Evolutionary conservation across 163 green algal genomes (phyloP).

Genomic region (Picocystis sp.): DNA sequence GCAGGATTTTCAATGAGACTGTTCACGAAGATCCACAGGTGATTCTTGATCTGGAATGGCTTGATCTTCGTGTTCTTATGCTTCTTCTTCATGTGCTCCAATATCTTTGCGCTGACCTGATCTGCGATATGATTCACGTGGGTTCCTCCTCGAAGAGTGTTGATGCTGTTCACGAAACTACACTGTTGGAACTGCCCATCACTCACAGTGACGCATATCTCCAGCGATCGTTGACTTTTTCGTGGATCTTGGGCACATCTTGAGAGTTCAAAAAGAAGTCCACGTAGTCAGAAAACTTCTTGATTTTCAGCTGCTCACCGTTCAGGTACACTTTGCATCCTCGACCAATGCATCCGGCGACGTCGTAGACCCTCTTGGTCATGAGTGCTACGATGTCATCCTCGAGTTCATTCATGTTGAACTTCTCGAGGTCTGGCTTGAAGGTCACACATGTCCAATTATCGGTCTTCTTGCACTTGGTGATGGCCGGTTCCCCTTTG

Average conservation of each 20-base stretch:
- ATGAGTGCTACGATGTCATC: conserved; percentile 81
- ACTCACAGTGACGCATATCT: conserved; percentile 39
- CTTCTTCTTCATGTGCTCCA: conserved; percentile 84
- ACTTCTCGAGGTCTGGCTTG: conserved; percentile 86
- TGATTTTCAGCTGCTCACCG: conserved; percentile 60
- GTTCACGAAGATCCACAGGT: conserved; percentile 98
- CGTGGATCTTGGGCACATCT: conserved; percentile 51
- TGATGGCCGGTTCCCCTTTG: conserved; percentile 69
- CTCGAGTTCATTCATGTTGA: conserved; percentile 85
- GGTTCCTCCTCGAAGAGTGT: conserved; percentile 88
- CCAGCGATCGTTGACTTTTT: conserved; percentile 77
- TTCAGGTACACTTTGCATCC: conserved; percentile 63
- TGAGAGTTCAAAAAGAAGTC: conserved; percentile 80
- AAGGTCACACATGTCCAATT: conserved; percentile 97
- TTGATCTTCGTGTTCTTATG: conserved; percentile 82
- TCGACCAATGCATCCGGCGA: conserved; percentile 86
- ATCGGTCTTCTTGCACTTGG: conserved; percentile 61
- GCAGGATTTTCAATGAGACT: conserved; percentile 90
- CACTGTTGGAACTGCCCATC: conserved; percentile 49
- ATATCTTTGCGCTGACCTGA: conserved; percentile 56
- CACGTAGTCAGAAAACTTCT: conserved; percentile 88
- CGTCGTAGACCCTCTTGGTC: conserved; percentile 88
- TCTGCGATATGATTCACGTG: conserved; percentile 88
- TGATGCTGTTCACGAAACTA: conserved; percentile 97
- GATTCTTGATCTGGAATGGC: conserved; percentile 93